phyloP scores from a whole-genome alignment of 1,139 yeast genomes.

The Diutina scorzettiae region DNA sequence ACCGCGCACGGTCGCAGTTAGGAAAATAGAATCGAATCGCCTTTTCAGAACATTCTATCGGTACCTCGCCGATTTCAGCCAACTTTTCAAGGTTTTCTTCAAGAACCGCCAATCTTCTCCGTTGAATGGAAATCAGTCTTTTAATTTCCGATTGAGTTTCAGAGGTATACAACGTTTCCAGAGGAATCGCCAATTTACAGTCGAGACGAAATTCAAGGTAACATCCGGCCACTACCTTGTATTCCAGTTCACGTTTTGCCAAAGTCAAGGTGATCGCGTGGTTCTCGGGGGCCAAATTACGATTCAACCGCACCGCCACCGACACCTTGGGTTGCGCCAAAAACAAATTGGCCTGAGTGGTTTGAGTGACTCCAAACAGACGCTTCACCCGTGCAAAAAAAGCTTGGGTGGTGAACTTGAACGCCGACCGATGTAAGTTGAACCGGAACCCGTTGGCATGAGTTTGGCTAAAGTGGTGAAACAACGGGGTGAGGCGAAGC shows the following conservation, averaged over 20 bases:
- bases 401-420: background rate
- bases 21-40: slow-evolving; percentile 44
- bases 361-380: background rate
- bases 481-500: background rate
- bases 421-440: background rate
- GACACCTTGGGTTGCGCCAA: slow-evolving; percentile 7
- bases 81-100: slow-evolving; percentile 11
- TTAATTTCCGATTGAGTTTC: slow-evolving; percentile 31
- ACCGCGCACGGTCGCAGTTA: slow-evolving; percentile 38
- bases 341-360: background rate
- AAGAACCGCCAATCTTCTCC: slow-evolving; percentile 19
- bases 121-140: slow-evolving; percentile 23
- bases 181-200: slow-evolving; percentile 29
- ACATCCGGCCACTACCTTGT: slow-evolving; percentile 46
- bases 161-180: slow-evolving; percentile 36
- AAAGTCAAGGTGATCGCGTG: slow-evolving; percentile 26
- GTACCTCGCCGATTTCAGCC: slow-evolving; percentile 39
- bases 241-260: slow-evolving; percentile 21
- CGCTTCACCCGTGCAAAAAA: background rate
- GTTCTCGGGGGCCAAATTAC: slow-evolving; percentile 23
- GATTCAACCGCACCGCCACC: slow-evolving; percentile 10
- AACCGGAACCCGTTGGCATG: slow-evolving; percentile 1
- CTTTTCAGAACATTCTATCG: slow-evolving; percentile 21
- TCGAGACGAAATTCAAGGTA: slow-evolving; percentile 41
- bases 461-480: slow-evolving; percentile 4